A percentile compares a stretch with the other conserved stretches of the same genome.
These are phyloP conservation scores for Coniochaeta pulveracea DNA, from an alignment of 2,329 filamentous ascomycete species.

Conservation along the genomic window DNA sequence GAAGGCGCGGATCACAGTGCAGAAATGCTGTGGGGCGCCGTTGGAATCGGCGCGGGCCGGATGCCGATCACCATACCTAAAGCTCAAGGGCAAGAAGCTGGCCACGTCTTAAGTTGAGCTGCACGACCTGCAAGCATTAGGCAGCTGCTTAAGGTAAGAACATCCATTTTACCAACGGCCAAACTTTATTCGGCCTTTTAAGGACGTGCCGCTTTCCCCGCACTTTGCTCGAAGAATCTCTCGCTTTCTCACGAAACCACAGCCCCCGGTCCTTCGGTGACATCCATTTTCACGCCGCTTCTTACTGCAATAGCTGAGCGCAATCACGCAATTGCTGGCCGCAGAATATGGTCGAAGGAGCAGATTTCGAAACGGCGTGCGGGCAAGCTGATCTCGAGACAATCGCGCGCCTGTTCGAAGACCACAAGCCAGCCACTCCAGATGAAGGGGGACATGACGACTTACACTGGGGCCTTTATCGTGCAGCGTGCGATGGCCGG, in stretches of 20 bases:
- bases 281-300: conserved; percentile 1
- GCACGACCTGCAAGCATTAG: too few relatives aligned
- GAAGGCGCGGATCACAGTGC: too few relatives aligned
- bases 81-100: too few relatives aligned
- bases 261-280: neutral
- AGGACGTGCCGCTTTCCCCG: too few relatives aligned
- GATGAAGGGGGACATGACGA: conserved; percentile 2
- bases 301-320: conserved; percentile 1
- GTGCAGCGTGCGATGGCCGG: conserved; percentile 2
- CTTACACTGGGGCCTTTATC: conserved; percentile 2
- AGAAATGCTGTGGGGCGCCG: too few relatives aligned
- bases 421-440: conserved; percentile 1
- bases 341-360: conserved; percentile 1
- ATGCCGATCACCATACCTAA: too few relatives aligned
- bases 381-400: conserved; percentile 2
- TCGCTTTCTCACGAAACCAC: conserved; percentile 1
- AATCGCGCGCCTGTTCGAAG: conserved; percentile 3
- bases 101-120: too few relatives aligned
- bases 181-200: conserved; percentile 1
- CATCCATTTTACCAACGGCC: conserved; percentile 1
- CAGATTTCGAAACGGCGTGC: conserved; percentile 3
- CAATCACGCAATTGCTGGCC: conserved; percentile 2
- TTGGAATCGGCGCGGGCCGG: too few relatives aligned
- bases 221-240: conserved; percentile 1
- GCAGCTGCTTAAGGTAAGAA: too few relatives aligned